Evolutionary conservation across 768 basidiomycete species (phyloP), one percentile per base, ranked within the genome.

Genomic region (Boletus vinaceobasis): DNA sequence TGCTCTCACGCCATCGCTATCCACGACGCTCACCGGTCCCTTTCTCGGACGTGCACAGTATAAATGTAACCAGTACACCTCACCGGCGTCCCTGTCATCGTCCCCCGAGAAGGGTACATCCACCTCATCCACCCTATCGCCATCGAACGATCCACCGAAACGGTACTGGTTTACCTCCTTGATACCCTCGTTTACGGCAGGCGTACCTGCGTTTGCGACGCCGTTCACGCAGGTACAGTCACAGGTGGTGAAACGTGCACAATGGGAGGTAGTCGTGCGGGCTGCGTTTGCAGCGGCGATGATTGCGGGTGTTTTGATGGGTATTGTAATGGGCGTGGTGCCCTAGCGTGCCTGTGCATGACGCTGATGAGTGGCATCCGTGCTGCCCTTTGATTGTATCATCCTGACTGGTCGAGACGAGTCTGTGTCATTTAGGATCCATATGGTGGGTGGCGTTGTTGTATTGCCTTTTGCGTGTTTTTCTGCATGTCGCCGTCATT

Each of bases 221-320:
- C 86, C 88, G 32, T 71, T 92, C 53, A 90, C 90, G 40, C 78
- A 76, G 38, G 75, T 92, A 21, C 75, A 87, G 47, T 87, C 80
- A 55, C 84, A 87, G 15, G 76, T 86, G 52, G 82, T 91, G 48
- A 78, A 81, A 48, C 78, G 90, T n/a, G 88, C 83, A 3, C 90
- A 93, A 61, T 92, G 90, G 90, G 88, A 91, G 70, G 86, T 92
- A 29, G 87, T 91, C 31, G 73, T 87, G 27, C 75, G 87, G 36
- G 85, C 85, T 3, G 76, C 74, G 42, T 29, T 73, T 0, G 60
- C 83, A 10, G 82, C 81, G 0, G 70, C 81, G 23, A 27, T 85
- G 14, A 50, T 74, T 1, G 66, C 72, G 17, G 56, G 66, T 3
- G 60, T 50, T 13, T 35, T 80, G 52, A 52, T 70, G 2, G 77